A percentile compares a stretch with the other conserved stretches of the same genome.
These are phyloP conservation scores for Camptophora hylomeconis DNA, from an alignment of 2,329 filamentous ascomycete species.

Conservation along the genomic window DNA sequence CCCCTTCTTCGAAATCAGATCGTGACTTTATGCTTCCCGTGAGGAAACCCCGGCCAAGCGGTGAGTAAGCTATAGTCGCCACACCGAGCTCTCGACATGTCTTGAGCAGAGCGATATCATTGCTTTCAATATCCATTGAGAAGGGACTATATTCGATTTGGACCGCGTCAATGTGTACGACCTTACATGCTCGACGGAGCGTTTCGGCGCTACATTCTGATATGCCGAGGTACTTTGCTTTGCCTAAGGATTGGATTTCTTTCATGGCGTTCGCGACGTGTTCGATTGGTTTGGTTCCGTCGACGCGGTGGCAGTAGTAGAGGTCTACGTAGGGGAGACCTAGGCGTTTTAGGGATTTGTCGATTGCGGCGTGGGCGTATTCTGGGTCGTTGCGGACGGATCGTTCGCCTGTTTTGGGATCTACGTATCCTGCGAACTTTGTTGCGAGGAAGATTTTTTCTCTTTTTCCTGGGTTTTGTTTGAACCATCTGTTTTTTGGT, in stretches of 20 bases:
- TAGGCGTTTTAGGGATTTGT: slow-evolving; percentile 20
- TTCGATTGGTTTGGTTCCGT: slow-evolving; percentile 23
- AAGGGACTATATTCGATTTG: slow-evolving; percentile 40
- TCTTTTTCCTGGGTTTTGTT: slow-evolving; percentile 13
- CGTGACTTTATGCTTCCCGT: slow-evolving; percentile 32
- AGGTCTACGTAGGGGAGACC: slow-evolving; percentile 29
- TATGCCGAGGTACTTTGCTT: slow-evolving; percentile 38
- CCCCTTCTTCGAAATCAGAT: slow-evolving; percentile 28
- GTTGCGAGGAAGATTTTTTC: slow-evolving; percentile 18
- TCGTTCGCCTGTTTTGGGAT: slow-evolving; percentile 13
- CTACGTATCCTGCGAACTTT: slow-evolving; percentile 15
- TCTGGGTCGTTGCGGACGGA: slow-evolving; percentile 18
- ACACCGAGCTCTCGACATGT: slow-evolving; percentile 44
- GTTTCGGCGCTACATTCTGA: slow-evolving; percentile 34
- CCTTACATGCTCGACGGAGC: slow-evolving; percentile 33
- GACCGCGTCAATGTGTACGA: slow-evolving; percentile 36
- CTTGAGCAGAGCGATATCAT: slow-evolving; percentile 25
- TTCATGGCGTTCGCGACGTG: slow-evolving; percentile 28
- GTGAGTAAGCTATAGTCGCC: slow-evolving; percentile 59
- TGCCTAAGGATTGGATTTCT: slow-evolving; percentile 33
- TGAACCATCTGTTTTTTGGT: slow-evolving; percentile 17
- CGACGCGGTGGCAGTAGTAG: slow-evolving; percentile 31
- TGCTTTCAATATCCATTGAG: slow-evolving; percentile 33
- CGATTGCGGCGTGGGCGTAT: slow-evolving; percentile 20
- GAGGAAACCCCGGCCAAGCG: slow-evolving; percentile 49